Evolutionary conservation across 2,329 filamentous ascomycete species (phyloP), one percentile per base, ranked within the genome.

Genomic region (Lanzia echinophila): DNA sequence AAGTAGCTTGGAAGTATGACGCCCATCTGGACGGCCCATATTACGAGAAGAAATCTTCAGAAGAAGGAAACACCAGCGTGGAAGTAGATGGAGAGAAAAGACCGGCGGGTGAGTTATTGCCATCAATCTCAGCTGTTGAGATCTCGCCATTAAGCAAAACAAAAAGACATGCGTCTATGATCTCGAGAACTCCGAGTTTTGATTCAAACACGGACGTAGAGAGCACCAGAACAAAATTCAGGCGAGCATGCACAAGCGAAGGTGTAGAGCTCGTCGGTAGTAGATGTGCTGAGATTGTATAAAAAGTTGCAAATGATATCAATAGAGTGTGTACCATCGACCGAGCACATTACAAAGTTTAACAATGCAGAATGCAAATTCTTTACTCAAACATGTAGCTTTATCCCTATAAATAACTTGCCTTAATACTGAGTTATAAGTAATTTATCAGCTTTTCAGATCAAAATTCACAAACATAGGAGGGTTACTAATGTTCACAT

Each of bases 1-100:
- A 83, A 59, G 72, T 71, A 3, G 74, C 76, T 58, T 83, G 80
- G 80, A 71, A 67, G 0, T 73, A 75, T 53, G 79, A 83, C 54
- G 61, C 67, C 6, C 66, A 74, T 39, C 71, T 83, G 7, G 80
- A 83, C 62, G 65, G 64, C 3, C 59, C 58, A 39, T 60, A 58
- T n/a, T 12, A 42, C 11, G 24, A n/a, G 19, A 10, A 13, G 31
- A 20, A 54, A 20, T 20, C n/a, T 13, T 43, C 7, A n/a, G 17
- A 50, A 11, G 46, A 24, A n/a, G 47, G 43, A 24, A 12, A n/a
- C 33, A 11, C 41, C 24, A 39, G 41, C 11, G 34, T 34, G 19
- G 24, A 10, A n/a, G 13, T 44, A 28, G 24, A 28, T 28, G 24
- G 24, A 3, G 57, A 59, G 17, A 60, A 57, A 36, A 43, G 57